phyloP scores from a whole-genome alignment of 495 filamentous ascomycete genomes.

The Xylaria cubensis region DNA sequence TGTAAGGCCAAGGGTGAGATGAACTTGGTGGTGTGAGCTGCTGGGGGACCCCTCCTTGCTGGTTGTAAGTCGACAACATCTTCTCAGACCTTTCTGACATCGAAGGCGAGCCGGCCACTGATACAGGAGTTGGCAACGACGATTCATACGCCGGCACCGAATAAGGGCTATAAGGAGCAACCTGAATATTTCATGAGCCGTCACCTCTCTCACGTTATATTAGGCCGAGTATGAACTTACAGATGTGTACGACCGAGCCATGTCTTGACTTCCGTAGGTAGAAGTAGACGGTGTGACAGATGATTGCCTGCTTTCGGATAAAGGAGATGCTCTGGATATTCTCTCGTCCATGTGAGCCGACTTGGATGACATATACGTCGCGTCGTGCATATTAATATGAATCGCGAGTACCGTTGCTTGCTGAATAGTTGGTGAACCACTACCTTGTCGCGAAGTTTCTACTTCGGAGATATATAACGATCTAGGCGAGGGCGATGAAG shows the following conservation, averaged over 20 bases:
- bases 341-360: slow-evolving; percentile 38
- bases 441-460: slow-evolving; percentile 19
- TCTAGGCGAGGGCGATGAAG: slow-evolving; percentile 29
- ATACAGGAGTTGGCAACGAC: slow-evolving; percentile 55
- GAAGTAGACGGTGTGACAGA: slow-evolving; percentile 33
- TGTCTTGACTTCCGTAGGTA: slow-evolving; percentile 36
- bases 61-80: slow-evolving; percentile 44
- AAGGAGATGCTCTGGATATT: slow-evolving; percentile 34
- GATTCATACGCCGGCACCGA: slow-evolving; percentile 49
- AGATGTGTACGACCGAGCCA: slow-evolving; percentile 38
- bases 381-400: slow-evolving; percentile 37
- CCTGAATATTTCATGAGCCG: slow-evolving; percentile 36
- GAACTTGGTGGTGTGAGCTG: slow-evolving; percentile 53
- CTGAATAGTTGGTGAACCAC: slow-evolving; percentile 25
- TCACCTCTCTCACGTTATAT: slow-evolving; percentile 10
- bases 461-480: slow-evolving; percentile 24
- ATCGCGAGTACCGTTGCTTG: slow-evolving; percentile 8
- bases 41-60: slow-evolving; percentile 42
- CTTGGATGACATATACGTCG: slow-evolving; percentile 31
- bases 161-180: slow-evolving; percentile 52
- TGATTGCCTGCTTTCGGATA: slow-evolving; percentile 33
- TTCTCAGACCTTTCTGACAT: slow-evolving; percentile 49
- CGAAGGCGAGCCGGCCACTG: slow-evolving; percentile 51
- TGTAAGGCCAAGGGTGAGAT: slow-evolving; percentile 48
- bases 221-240: slow-evolving; percentile 27